phyloP scores from a whole-genome alignment of 2,329 filamentous ascomycete species.

The Chaetomium sp. region DNA sequence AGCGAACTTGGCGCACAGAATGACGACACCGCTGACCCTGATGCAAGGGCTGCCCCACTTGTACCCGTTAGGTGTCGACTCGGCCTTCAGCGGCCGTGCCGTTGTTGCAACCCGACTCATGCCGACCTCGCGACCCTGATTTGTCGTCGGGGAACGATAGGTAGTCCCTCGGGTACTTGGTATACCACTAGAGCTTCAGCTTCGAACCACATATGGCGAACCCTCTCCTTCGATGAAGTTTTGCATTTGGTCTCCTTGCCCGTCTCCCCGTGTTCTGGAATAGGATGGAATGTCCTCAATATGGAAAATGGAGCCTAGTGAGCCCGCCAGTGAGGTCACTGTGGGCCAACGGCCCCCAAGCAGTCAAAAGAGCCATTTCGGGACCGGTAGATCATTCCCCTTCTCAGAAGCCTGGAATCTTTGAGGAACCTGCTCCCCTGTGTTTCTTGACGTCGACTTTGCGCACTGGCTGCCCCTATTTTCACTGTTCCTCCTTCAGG shows the following conservation, averaged over 20 bases:
- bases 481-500: constrained; percentile 18
- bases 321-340: constrained; percentile 22
- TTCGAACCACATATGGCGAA: background rate
- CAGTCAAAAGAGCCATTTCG: constrained; percentile 17
- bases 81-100: background rate
- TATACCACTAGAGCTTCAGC: background rate
- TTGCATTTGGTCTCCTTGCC: background rate
- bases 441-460: constrained; percentile 30
- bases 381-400: constrained; percentile 29
- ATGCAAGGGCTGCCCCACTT: background rate
- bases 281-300: background rate
- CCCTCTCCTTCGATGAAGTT: background rate
- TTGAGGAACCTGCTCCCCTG: constrained; percentile 25
- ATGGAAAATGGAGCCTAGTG: background rate
- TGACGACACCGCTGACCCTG: background rate
- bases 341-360: constrained; percentile 6
- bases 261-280: no score
- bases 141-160: background rate
- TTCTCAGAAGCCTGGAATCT: constrained; percentile 17
- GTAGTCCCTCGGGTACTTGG: no score
- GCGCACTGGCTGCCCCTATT: constrained; percentile 15
- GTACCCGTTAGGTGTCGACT: background rate
- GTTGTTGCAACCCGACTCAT: background rate
- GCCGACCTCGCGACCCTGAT: background rate
- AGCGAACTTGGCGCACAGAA: background rate